Percentiles rank a stretch among this genome's conserved stretches.
phyloP scores from a whole-genome alignment of 176 grass and related monocot genomes.

The Aegilops speltoides region DNA sequence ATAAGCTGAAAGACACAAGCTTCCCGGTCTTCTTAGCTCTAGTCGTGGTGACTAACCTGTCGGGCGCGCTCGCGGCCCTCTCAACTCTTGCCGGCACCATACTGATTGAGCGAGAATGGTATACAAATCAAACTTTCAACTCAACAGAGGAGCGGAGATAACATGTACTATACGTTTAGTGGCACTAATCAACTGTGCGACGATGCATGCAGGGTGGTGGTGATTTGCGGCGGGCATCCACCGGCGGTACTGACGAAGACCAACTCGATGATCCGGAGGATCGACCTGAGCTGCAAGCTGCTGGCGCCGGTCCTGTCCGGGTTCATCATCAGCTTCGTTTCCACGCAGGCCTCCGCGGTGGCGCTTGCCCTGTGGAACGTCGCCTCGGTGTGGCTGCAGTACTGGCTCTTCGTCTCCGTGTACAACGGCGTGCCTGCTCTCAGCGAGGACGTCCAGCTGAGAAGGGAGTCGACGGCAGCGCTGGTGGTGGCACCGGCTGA shows the following conservation, averaged over 20 bases:
- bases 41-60: conserved; percentile 61
- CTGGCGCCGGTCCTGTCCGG: conserved; percentile 78
- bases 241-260: conserved; percentile 56
- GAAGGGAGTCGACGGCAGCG: conserved; percentile 11
- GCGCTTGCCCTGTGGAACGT: conserved; percentile 68
- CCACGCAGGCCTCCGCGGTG: conserved; percentile 64
- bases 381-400: conserved; percentile 60
- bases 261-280: conserved; percentile 89
- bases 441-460: conserved; percentile 25
- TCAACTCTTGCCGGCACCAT: conserved; percentile 92
- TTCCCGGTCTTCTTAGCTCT: conserved; percentile 54
- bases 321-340: conserved; percentile 85
- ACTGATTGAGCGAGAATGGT: conserved; percentile 93
- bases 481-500: not conserved
- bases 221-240: conserved; percentile 55
- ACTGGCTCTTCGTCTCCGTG: conserved; percentile 79
- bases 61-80: conserved; percentile 71
- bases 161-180: not conserved
- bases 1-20: conserved; percentile 34
- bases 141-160: not conserved
- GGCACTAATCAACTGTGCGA: not conserved
- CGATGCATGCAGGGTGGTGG: conserved; percentile 67
- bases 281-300: conserved; percentile 89
- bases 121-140: not conserved
- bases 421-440: conserved; percentile 77